Evolutionary conservation across 2,329 filamentous ascomycete genomes (phyloP), one percentile per base, ranked within the genome.

Genomic region (Volutella citrinella): DNA sequence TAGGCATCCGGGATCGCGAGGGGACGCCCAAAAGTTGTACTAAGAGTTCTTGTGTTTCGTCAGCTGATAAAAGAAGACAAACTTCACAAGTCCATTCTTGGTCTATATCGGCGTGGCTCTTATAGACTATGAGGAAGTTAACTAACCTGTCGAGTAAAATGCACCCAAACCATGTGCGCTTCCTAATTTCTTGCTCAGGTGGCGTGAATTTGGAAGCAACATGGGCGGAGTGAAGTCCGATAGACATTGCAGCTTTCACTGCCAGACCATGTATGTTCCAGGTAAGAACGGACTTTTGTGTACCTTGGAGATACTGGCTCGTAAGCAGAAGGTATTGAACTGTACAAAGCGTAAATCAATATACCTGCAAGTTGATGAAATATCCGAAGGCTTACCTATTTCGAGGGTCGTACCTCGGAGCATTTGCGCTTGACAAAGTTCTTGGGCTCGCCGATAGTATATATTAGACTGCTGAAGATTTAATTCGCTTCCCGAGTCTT

Each of bases 211-310:
- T 40, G 7, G 45, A 49, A 1, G 58, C 54, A 0, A 63, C 58
- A 14, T 65, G 49, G 4, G 51, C 51, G 0, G 66, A 73, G 38
- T 78, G 73, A 0, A 78, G 49, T 1, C 74, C 74, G 3, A 78
- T 54, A 19, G 73, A 66, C 17, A 72, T 55, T 0, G 73, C 72
- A 1, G 68, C 66, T 38, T 66, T 70, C 4, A 76, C 64, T 0
- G 72, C 66, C 1, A 77, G 57, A 0, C 74, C 73, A 40, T 78
- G 74, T 0, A 70, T 60, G 0, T 63, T 70, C 72, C 74, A 78
- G 3, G 74, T 68, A 34, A 75, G 65, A 3, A 74, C 59, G 0
- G 72, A 74, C 14, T 66, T 66, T 22, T 74, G 68, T 0, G 72
- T 75, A 3, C 73, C 71, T 44, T 78, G 72, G 0, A 76, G 58